Base-by-base conservation (phyloP, 495 filamentous ascomycete genomes). In the Penicillium longicatenatum region DNA sequence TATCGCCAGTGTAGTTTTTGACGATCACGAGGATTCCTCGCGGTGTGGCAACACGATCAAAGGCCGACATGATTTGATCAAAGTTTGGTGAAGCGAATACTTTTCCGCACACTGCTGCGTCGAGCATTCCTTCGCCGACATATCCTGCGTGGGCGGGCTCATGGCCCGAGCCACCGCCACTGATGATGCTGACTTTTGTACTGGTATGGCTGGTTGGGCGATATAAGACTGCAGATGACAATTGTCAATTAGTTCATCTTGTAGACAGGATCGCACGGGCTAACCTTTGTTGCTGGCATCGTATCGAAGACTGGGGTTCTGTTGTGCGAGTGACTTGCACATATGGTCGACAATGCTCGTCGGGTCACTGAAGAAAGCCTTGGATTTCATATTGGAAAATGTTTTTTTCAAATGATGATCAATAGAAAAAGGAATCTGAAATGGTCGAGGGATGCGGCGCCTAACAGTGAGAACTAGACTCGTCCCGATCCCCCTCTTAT, bases 1-100 rank as follows among this genome's bases (percentile, higher is more conserved):
- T 56, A 47, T 61, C 59, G 10, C 59, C 59, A 6, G 59, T 61
- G 17, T 61, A 61, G 19, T 61, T 61, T 19, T 56, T 61, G 26
- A 61, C 55, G 11, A 61, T 26, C 31, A 57, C 44, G 33, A 61
- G 43, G 4, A 57, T 52, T 11, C 59, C 59, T 33, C 39, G 35
- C 2, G 50, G 52, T 22, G 59, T 52, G 21, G 59, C 41, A 2
- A 52, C 59, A 7, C 43, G 43, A 4, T 55, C 48, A n/a, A 61
- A 49, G 0, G 59, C 59, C 2, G 49, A 48, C 9, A 57, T 42
- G 19, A 61, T 57, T 24, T 61, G 59, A n/a, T 61, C 50, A 17
- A 52, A 51, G 4, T 56, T 61, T 22, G 59, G 59, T 0, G 59
- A 61, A 6, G 59, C 59, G 24, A 61, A 61, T 6, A 61, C 45